These are phyloP conservation scores for Gaultheria prostrata DNA, from an alignment of 148 eudicot genomes.

Conservation along the genomic window DNA sequence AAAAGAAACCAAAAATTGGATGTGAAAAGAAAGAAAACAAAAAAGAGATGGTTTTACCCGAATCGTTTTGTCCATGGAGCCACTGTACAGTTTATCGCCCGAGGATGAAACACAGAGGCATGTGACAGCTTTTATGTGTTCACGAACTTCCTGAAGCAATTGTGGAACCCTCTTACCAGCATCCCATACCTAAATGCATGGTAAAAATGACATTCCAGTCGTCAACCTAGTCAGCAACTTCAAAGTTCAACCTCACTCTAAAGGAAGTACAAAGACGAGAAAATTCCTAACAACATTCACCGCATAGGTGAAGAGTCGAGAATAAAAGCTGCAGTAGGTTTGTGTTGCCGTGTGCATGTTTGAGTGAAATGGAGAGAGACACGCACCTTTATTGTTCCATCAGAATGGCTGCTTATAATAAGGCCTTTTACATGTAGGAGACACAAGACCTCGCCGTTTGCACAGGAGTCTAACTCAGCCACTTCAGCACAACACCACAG, in stretches of 20 bases:
- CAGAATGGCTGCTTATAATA: slow-evolving; percentile 49
- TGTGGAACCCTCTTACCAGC: slow-evolving; percentile 34
- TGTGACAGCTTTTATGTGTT: slow-evolving; percentile 51
- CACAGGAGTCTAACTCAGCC: slow-evolving; percentile 36
- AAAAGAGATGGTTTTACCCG: slow-evolving; percentile 28
- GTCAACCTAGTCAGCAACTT: neutral
- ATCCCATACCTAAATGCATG: slow-evolving; percentile 44
- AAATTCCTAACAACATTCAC: neutral
- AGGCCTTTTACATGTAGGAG: slow-evolving; percentile 36
- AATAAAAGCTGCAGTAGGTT: neutral
- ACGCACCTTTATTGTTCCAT: slow-evolving; percentile 52
- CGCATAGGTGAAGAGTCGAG: neutral
- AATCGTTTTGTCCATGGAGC: slow-evolving; percentile 57
- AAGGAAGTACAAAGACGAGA: neutral
- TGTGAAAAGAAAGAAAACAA: neutral
- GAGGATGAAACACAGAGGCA: slow-evolving; percentile 43
- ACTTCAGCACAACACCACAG: slow-evolving; percentile 48
- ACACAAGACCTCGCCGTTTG: slow-evolving; percentile 46
- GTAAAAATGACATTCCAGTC: neutral
- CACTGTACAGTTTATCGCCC: slow-evolving; percentile 44
- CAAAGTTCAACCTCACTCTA: neutral
- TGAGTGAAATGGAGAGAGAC: slow-evolving; percentile 9
- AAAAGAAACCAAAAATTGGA: neutral
- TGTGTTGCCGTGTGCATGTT: neutral
- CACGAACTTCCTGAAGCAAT: slow-evolving; percentile 49